These are phyloP conservation scores for Plantago elongata DNA, from an alignment of 257 asterid species.

Conservation along the genomic window DNA sequence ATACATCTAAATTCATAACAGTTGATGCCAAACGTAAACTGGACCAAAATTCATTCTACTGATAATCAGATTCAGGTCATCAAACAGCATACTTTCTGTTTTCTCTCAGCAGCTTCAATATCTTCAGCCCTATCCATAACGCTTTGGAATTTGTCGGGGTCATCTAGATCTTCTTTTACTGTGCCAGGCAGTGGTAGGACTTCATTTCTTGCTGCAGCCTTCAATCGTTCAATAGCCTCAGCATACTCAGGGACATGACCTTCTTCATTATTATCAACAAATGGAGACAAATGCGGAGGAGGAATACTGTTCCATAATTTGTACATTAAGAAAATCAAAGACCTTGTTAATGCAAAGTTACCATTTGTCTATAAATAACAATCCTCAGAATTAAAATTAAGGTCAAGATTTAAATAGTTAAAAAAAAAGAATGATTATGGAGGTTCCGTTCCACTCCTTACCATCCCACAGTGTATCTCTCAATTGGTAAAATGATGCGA, in stretches of 20 bases:
- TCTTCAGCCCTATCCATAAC: conserved; percentile 72
- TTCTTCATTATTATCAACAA: conserved; percentile 93
- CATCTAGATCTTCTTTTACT: conserved; percentile 75
- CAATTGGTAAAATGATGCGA: conserved; percentile 75
- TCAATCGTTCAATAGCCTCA: conserved; percentile 73
- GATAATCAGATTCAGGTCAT: too few relatives aligned
- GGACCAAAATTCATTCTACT: too few relatives aligned
- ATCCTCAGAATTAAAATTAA: too few relatives aligned
- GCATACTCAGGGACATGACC: conserved; percentile 98
- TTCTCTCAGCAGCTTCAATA: conserved; percentile 71
- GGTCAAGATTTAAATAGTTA: neutral
- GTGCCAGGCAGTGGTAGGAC: conserved; percentile 91
- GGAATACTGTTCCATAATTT: conserved; percentile 56
- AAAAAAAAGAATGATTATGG: neutral
- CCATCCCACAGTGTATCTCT: conserved; percentile 75
- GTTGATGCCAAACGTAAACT: too few relatives aligned
- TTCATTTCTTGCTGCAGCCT: conserved; percentile 85
- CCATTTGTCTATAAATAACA: too few relatives aligned
- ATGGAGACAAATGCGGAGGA: conserved; percentile 98
- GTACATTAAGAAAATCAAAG: neutral
- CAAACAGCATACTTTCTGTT: conserved; percentile 46
- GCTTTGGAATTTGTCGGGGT: conserved; percentile 67
- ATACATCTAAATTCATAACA: too few relatives aligned
- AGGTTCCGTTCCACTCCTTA: conserved; percentile 15
- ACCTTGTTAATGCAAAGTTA: neutral